Conservation (phyloP, 2,329 filamentous ascomycete species). For the Neurospora sp. region DNA sequence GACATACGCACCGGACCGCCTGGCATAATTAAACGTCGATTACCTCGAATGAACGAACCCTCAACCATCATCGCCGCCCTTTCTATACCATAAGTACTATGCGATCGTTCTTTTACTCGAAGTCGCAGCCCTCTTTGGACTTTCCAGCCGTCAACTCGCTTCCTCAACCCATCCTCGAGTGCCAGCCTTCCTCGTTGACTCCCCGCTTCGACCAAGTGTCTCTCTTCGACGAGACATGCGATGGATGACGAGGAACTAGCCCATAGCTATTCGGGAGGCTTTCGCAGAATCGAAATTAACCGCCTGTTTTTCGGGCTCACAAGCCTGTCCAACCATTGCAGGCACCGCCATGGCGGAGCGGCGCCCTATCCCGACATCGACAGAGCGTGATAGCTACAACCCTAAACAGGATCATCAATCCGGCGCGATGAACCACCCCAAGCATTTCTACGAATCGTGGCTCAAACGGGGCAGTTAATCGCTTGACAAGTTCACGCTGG, state of each 20-base stretch:
- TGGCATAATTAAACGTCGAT: background rate
- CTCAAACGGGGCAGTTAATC: no score
- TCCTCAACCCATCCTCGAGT: background rate
- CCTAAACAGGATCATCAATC: no score
- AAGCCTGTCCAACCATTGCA: background rate
- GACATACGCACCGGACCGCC: background rate
- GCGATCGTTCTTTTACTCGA: background rate
- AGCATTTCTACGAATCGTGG: no score
- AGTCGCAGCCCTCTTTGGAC: background rate
- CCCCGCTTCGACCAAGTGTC: background rate
- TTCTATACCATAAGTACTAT: background rate
- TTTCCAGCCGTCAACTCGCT: background rate
- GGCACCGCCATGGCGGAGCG: background rate
- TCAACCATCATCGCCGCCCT: background rate
- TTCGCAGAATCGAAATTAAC: no score
- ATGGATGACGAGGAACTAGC: background rate
- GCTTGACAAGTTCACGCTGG: no score
- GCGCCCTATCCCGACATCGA: background rate
- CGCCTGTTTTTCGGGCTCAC: background rate
- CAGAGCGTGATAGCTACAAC: background rate
- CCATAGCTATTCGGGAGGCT: no score
- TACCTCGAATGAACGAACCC: background rate
- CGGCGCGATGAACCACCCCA: no score
- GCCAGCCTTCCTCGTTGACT: background rate
- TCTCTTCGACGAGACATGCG: background rate